Percentiles rank a stretch among this genome's conserved stretches.
phyloP scores from a whole-genome alignment of 2,329 filamentous ascomycete genomes.

The Lasiodiplodia citricola region DNA sequence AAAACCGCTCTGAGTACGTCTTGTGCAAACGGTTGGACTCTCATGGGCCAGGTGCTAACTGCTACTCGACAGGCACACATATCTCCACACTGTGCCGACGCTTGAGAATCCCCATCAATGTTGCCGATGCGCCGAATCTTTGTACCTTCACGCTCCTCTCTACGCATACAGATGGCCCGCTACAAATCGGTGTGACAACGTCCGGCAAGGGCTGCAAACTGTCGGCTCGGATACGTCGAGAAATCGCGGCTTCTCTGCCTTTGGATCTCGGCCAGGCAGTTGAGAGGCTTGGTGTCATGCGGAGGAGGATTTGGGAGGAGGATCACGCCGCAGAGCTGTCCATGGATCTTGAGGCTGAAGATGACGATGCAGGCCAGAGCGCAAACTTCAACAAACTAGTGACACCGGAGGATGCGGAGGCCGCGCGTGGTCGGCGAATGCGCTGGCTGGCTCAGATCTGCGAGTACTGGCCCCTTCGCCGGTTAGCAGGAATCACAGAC shows the following conservation, averaged over 20 bases:
- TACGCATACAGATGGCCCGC: conserved; percentile 84
- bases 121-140: conserved; percentile 82
- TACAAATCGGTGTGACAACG: conserved; percentile 95
- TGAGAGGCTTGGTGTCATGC: conserved; percentile 69
- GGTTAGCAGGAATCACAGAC: conserved; percentile 79
- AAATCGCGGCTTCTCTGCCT: conserved; percentile 82
- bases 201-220: conserved; percentile 95
- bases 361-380: conserved; percentile 74
- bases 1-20: conserved; percentile 55
- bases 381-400: conserved; percentile 86
- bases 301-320: conserved; percentile 49
- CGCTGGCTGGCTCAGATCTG: conserved; percentile 95
- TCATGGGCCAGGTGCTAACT: conserved; percentile 25
- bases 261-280: conserved; percentile 77
- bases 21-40: background rate
- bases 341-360: conserved; percentile 54
- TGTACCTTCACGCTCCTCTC: conserved; percentile 91
- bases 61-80: conserved; percentile 57
- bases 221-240: conserved; percentile 83
- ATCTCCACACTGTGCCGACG: conserved; percentile 78
- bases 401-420: conserved; percentile 72
- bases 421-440: conserved; percentile 79
- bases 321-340: conserved; percentile 58
- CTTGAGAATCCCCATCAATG: conserved; percentile 89
- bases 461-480: conserved; percentile 94